A percentile compares a stretch with the other conserved stretches of the same genome.
These are phyloP conservation scores for Postia placenta DNA, from an alignment of 768 basidiomycete species.

Conservation along the genomic window DNA sequence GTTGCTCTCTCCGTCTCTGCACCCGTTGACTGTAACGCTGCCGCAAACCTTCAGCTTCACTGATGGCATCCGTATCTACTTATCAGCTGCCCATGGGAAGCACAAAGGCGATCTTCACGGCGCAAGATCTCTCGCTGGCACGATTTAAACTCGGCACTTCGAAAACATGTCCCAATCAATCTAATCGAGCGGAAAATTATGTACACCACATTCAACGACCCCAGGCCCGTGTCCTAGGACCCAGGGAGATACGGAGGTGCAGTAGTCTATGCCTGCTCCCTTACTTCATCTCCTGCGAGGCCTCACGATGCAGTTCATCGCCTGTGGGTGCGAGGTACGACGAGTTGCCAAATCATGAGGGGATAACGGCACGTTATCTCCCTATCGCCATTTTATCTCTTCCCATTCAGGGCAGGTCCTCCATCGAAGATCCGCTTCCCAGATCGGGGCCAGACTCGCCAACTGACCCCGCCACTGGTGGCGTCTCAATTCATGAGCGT, in stretches of 20 bases:
- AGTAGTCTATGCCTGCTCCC: slow-evolving; percentile 79
- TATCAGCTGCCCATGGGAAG: no score
- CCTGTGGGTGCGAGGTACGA: slow-evolving; percentile 30
- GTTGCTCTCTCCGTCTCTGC: no score
- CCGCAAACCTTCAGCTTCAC: no score
- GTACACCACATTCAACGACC: slow-evolving; percentile 87
- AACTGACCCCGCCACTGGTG: background rate
- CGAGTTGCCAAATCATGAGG: slow-evolving; percentile 42
- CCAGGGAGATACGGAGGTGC: slow-evolving; percentile 86
- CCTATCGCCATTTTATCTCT: slow-evolving; percentile 6
- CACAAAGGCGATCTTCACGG: no score
- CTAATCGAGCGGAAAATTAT: slow-evolving; percentile 26
- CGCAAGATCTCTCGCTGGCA: no score
- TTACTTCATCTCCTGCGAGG: slow-evolving; percentile 89
- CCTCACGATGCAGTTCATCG: slow-evolving; percentile 44
- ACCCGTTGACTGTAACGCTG: no score
- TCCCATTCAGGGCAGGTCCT: slow-evolving; percentile 32
- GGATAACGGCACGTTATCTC: slow-evolving; percentile 23
- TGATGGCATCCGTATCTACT: no score
- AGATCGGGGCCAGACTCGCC: background rate
- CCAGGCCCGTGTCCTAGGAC: slow-evolving; percentile 49
- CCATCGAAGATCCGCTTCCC: background rate
- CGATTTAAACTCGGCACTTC: no score
- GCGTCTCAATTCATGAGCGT: no score
- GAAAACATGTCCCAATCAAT: background rate